Conservation (phyloP, 31 red algal genomes). For the Porphyra umbilicalis region DNA sequence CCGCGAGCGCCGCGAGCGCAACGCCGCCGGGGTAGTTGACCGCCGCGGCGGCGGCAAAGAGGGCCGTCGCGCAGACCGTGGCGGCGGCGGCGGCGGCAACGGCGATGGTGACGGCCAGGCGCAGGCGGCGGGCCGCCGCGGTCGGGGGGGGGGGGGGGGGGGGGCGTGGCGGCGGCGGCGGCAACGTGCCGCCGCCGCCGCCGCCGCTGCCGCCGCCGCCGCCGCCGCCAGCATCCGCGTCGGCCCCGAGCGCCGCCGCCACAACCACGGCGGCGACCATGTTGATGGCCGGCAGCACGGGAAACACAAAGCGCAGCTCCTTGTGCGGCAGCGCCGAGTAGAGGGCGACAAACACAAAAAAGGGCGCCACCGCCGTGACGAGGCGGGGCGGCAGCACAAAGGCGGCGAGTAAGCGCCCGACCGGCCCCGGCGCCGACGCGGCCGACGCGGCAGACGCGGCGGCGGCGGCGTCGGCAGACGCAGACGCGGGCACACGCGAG, state of each 20-base stretch:
- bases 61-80: background rate
- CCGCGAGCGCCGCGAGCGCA: constrained; percentile 8
- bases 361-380: background rate
- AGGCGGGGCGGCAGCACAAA: background rate
- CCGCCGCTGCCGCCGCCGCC: background rate
- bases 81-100: background rate
- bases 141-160: background rate
- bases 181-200: background rate
- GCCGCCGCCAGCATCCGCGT: background rate
- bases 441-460: constrained; percentile 17
- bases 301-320: constrained; percentile 80
- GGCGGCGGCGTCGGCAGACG: background rate
- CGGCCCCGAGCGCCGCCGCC: background rate
- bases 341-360: constrained; percentile 41
- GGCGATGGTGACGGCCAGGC: background rate
- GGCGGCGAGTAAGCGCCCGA: background rate
- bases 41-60: background rate
- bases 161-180: background rate
- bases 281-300: constrained; percentile 55
- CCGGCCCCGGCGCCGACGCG: background rate
- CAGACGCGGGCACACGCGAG: background rate
- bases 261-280: constrained; percentile 35
- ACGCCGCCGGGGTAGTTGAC: constrained; percentile 20
- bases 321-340: constrained; percentile 81
- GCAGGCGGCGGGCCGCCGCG: background rate